Evolutionary conservation across 768 basidiomycete genomes (phyloP).

Genomic region (Mycena pura): DNA sequence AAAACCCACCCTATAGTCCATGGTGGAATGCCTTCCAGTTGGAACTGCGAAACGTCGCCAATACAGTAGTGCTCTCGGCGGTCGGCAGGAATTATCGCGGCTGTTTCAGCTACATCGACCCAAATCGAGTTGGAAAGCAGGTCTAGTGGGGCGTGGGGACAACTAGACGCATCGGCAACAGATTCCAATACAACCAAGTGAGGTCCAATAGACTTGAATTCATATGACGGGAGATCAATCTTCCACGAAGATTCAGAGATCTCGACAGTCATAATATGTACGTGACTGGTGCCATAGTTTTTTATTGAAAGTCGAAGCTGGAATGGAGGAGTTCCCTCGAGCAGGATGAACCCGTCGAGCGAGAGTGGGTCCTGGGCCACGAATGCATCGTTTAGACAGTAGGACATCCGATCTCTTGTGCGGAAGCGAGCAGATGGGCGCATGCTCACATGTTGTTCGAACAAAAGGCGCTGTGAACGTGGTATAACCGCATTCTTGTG

Average conservation of each 20-base stretch:
- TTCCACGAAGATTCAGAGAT: conserved; percentile 66
- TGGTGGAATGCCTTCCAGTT: conserved; percentile 91
- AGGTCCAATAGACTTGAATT: conserved; percentile 80
- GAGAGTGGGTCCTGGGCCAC: conserved; percentile 57
- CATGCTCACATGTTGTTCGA: conserved; percentile 85
- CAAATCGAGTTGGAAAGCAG: conserved; percentile 67
- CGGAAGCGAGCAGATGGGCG: conserved; percentile 85
- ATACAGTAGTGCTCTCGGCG: conserved; percentile 84
- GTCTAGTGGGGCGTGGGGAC: conserved; percentile 75
- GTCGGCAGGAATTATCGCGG: conserved; percentile 87
- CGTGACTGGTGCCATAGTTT: conserved; percentile 74
- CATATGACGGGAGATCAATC: conserved; percentile 70
- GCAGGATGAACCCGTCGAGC: conserved; percentile 65
- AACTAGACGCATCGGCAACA: conserved; percentile 81
- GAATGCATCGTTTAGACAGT: conserved; percentile 78
- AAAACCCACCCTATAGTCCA: conserved; percentile 82
- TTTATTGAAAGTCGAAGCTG: conserved; percentile 74
- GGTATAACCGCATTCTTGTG: conserved; percentile 69
- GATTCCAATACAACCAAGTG: conserved; percentile 82
- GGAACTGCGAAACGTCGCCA: conserved; percentile 89
- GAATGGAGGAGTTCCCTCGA: conserved; percentile 91
- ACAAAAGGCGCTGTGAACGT: conserved; percentile 69
- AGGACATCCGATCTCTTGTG: conserved; percentile 67
- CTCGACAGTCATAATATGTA: conserved; percentile 63
- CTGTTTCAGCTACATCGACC: conserved; percentile 97